Conservation (phyloP, 768 basidiomycete species). For the Trichaptum fuscoviolaceum region DNA sequence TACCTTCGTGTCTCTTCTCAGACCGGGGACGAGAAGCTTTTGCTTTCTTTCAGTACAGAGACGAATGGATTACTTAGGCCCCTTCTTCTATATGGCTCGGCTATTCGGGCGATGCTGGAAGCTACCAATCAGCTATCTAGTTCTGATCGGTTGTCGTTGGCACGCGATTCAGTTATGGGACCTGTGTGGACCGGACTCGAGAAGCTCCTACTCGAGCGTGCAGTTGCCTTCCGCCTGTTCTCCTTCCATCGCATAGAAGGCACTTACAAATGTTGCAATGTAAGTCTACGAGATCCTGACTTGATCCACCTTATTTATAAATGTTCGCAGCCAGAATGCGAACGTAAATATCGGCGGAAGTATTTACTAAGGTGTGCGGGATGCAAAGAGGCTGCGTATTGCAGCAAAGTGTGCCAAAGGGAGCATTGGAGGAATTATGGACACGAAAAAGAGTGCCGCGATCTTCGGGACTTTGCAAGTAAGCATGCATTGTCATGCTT, state of each 20-base stretch:
- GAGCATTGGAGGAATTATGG: neutral
- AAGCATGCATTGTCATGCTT: neutral
- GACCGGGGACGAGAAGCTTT: neutral
- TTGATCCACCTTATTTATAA: neutral
- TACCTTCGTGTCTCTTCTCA: neutral
- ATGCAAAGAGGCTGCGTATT: neutral
- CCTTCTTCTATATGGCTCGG: neutral
- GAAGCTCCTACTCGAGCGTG: neutral
- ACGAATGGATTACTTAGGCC: neutral
- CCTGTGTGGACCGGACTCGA: neutral
- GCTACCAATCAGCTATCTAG: neutral
- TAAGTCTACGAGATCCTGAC: neutral
- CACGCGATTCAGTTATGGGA: neutral
- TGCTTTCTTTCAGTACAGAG: neutral
- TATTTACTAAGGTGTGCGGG: neutral
- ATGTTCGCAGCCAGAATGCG: neutral
- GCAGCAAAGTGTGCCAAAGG: neutral
- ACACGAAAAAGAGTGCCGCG: neutral
- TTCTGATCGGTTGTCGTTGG: neutral
- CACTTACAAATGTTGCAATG: neutral
- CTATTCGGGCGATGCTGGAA: neutral
- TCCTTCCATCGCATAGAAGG: neutral
- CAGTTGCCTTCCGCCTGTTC: neutral
- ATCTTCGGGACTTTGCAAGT: neutral
- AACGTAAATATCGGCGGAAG: neutral